A percentile compares a stretch with the other conserved stretches of the same genome.
Evolutionary conservation across 2,329 filamentous ascomycete species (phyloP).

Genomic region (Samsoniella hepiali): DNA sequence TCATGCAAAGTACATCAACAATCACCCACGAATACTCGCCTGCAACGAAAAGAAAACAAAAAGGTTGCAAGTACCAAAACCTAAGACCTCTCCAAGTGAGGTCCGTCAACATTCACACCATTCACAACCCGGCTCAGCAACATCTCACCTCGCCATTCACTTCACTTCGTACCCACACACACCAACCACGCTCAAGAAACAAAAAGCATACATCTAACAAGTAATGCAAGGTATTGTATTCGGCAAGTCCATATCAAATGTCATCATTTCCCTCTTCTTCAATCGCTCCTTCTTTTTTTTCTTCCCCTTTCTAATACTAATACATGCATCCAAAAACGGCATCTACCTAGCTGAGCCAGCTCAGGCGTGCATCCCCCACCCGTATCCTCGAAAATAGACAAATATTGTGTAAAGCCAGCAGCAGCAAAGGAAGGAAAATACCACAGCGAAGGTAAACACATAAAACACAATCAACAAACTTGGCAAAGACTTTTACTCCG

Average conservation of each 20-base stretch:
- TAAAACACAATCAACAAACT: neutral
- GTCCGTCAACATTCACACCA: neutral
- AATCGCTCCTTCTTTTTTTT: neutral
- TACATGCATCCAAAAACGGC: conserved; percentile 14
- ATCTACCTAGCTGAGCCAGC: neutral
- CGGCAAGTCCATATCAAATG: conserved; percentile 8
- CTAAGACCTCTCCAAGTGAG: too few species aligned
- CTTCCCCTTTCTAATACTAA: conserved; percentile 12
- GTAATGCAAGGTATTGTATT: neutral
- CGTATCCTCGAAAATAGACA: neutral
- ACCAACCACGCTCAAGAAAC: neutral
- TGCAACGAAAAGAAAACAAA: neutral
- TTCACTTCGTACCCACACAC: neutral
- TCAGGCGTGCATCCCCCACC: neutral
- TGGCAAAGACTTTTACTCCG: conserved; percentile 11
- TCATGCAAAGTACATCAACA: neutral
- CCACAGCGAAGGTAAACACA: neutral
- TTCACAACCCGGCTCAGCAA: neutral
- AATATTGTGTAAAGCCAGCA: neutral
- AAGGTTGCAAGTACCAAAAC: neutral
- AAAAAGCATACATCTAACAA: neutral
- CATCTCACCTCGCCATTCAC: conserved; percentile 2
- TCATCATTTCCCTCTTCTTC: neutral
- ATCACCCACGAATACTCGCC: neutral
- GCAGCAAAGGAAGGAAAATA: neutral